Base-by-base conservation (phyloP, 495 filamentous ascomycete species). In the Penicillium odoratum region DNA sequence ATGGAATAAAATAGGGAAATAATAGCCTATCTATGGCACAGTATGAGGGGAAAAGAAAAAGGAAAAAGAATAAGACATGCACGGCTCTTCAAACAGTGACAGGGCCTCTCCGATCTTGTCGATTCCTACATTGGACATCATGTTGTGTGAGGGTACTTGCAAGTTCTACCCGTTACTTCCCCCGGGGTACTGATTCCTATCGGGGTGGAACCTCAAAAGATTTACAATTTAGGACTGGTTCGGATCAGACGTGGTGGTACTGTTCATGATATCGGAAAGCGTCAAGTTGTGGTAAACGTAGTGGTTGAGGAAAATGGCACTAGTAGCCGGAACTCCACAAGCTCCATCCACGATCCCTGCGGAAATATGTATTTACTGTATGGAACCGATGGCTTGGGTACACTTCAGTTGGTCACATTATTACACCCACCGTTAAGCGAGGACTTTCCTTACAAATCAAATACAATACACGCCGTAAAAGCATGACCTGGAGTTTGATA, bases 331-430 rank as follows among this genome's bases (percentile, higher is more conserved):
- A 21, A 55, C 59, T 58, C 58, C 62, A 61, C 40, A 52, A 21
- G 26, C 52, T 53, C 53, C 49, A 57, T 57, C 63, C 59, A 65
- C 56, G 56, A 65, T 65, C 59, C 59, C 59, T 65, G 63, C 56
- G 46, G 48, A 52, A 51, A 57, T 45, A 57, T 26, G 21, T 21
- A 21, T 21, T 21, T 48, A 48, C 48, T 18, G 44, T 57, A 58
- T 33, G 53, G 52, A 30, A 40, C 28, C 47, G 38, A 42, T 52
- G 52, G 42, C 18, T 42, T 43, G 51, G 15, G 38, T 53, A 42
- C 36, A 43, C 51, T 30, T 43, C 38, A n/a, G n/a, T n/a, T n/a
- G n/a, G n/a, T n/a, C n/a, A n/a, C n/a, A n/a, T 40, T 40, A 13
- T n/a, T 40, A n/a, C 13, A n/a, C 15, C 36, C n/a, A 2, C 15